Evolutionary conservation across 1,139 yeast species (phyloP), one percentile per base, ranked within the genome.

Genomic region (Hansenula anomala): DNA sequence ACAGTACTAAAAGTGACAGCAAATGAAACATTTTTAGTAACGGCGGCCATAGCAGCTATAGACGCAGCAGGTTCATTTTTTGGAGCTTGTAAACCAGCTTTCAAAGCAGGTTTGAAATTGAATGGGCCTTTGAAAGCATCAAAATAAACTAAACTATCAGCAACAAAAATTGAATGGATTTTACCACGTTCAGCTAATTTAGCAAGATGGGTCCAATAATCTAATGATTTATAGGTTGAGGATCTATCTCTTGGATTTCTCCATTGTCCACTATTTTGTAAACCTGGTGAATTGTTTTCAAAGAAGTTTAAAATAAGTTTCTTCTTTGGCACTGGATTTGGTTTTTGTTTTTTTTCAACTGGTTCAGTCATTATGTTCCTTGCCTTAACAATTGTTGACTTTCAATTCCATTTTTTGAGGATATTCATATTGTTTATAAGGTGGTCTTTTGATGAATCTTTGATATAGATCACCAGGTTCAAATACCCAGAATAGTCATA

Each of bases 1-100:
- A 67, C 60, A 6, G 71, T 67, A 36, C 64, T 54, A 40, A 64
- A 65, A 12, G 73, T 67, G 22, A 67, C 52, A n/a, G 68, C 73
- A 50, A 67, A 67, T 3, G 60, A 47, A 15, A 67, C 44, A 37
- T 59, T 57, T 34, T 63, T 51, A 12, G 73, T 67, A 3, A 58
- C 70, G 1, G 65, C 59, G 25, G 71, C 69, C 66, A 66, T 59
- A 6, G 69, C 68, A 13, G 64, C 46, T 10, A 67, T 59, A 12
- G 59, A 54, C 7, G 62, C 56, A 36, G 59, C 51, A 8, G 71
- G 72, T 33, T 66, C 72, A 38, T 50, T 52, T 2, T 59, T 54
- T 4, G 71, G 71, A 45, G 57, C 57, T 42, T 63, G 67, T 6
- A 66, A 61, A 8, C 68, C 71, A 4, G 64, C 52, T 18, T 39